These are phyloP conservation scores for Gymnopilus dilepis DNA, from an alignment of 768 basidiomycete species.

Conservation along the genomic window DNA sequence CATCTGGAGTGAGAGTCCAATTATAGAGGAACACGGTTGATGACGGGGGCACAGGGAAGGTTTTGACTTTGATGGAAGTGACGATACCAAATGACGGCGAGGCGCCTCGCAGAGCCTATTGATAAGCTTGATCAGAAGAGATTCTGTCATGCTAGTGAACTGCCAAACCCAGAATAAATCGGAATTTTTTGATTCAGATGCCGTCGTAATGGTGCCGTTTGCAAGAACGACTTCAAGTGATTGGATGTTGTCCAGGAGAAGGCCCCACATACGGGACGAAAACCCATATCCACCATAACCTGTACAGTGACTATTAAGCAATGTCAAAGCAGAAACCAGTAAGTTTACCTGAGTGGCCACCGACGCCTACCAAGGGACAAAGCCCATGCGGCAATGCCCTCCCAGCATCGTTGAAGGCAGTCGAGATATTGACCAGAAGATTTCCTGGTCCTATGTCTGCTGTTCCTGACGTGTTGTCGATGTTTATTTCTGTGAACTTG, in stretches of 20 bases:
- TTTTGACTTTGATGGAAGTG: constrained; percentile 38
- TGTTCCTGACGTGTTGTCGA: constrained; percentile 35
- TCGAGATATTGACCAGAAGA: constrained; percentile 49
- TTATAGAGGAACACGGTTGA: constrained; percentile 40
- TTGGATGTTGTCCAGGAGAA: constrained; percentile 51
- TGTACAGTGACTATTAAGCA: constrained; percentile 16
- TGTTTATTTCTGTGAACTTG: constrained; percentile 39
- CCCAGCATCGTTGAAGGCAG: constrained; percentile 38
- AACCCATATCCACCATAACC: constrained; percentile 56
- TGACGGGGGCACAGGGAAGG: constrained; percentile 38
- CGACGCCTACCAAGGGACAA: constrained; percentile 54
- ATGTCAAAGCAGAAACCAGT: neutral
- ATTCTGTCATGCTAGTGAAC: no score
- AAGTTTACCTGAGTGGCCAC: constrained; percentile 46
- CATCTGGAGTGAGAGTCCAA: constrained; percentile 37
- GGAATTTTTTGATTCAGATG: constrained; percentile 40
- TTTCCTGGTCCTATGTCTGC: constrained; percentile 47
- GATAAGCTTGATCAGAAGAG: neutral
- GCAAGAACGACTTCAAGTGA: constrained; percentile 51
- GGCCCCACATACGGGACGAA: constrained; percentile 54
- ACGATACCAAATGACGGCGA: constrained; percentile 44
- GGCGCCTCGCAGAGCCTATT: constrained; percentile 43
- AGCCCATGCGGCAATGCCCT: constrained; percentile 56
- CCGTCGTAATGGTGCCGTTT: constrained; percentile 46
- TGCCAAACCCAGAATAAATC: constrained; percentile 58